Base-by-base conservation (phyloP, 2,329 filamentous ascomycete genomes). In the Lasiodiplodia theobromae region DNA sequence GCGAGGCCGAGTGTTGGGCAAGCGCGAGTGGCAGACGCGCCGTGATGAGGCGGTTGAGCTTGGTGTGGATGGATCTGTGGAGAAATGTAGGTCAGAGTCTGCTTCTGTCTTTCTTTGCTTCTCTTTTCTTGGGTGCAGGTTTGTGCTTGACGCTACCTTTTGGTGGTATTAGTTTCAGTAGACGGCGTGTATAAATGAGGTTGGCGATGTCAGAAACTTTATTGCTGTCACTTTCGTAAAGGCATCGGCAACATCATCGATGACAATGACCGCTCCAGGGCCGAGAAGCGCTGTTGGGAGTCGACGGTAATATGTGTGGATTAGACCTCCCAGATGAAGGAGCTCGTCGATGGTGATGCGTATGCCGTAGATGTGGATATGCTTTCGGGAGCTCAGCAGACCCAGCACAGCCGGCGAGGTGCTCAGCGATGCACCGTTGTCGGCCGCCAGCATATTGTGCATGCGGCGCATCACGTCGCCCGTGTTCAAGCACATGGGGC, bases 11-110 rank as follows among this genome's bases (percentile, higher is more conserved):
- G 44, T 86, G 77, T 0, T n/a, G n/a, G n/a, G n/a, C n/a, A n/a
- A n/a, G n/a, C n/a, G n/a, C n/a, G n/a, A 92, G 92, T 12, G 92
- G 92, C 1, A 95, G 83, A 82, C 91, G 90, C 16, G 85, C 81
- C 67, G 90, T 85, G 74, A 95, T 89, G 66, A 90, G 83, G 75
- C 87, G 88, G 81, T 94, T 94, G 74, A 95, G 86, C 71, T 84
- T 83, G 57, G 86, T 86, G 77, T 93, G 91, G 12, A 80, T 75
- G 57, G 77, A 74, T 68, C 82, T 81, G 16, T 2, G 28, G 16
- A 18, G 16, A 4, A 10, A 16, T 4, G 16, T n/a, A 49, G 31
- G 28, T 54, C 25, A 53, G 47, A n/a, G 25, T 38, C 34, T 54
- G 28, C 21, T 47, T 67, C 31, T 4, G 25, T 28, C 31, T 10